Conservation (phyloP, 139 green algal species). For the Picochlorum sp. region DNA sequence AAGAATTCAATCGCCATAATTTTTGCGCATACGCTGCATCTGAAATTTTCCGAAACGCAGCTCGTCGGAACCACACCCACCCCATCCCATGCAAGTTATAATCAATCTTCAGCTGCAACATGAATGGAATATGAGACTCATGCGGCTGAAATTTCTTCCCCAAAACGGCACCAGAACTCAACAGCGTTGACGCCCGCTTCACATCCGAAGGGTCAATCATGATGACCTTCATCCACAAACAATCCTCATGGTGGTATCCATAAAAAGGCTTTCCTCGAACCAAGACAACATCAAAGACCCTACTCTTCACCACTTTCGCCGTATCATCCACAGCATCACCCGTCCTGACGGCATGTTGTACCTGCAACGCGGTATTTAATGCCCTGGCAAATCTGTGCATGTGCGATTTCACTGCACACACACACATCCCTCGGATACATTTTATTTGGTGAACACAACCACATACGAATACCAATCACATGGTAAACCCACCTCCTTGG, state of each 20-base stretch:
- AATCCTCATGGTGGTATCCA: constrained; percentile 74
- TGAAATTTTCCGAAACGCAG: constrained; percentile 22
- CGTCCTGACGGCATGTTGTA: neutral
- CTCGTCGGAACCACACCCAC: constrained; percentile 44
- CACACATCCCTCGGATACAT: neutral
- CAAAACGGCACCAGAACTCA: constrained; percentile 71
- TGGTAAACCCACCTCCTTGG: constrained; percentile 17
- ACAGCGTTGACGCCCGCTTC: constrained; percentile 30
- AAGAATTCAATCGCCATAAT: neutral
- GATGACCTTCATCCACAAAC: constrained; percentile 79
- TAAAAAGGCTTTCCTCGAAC: constrained; percentile 78
- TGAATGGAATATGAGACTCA: constrained; percentile 86
- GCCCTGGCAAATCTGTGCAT: constrained; percentile 35
- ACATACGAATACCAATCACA: constrained; percentile 10
- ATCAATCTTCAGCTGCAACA: constrained; percentile 94
- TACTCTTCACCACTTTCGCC: neutral
- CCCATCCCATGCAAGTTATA: constrained; percentile 90
- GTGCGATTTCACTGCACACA: constrained; percentile 23
- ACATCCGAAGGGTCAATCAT: constrained; percentile 75
- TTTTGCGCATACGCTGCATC: neutral
- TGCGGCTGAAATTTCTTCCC: constrained; percentile 69
- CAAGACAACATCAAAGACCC: constrained; percentile 59
- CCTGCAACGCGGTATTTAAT: constrained; percentile 17
- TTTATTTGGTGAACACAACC: neutral
- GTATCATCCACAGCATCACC: neutral